Base-by-base conservation (phyloP, 1,139 yeast species). In the Candida sp. region DNA sequence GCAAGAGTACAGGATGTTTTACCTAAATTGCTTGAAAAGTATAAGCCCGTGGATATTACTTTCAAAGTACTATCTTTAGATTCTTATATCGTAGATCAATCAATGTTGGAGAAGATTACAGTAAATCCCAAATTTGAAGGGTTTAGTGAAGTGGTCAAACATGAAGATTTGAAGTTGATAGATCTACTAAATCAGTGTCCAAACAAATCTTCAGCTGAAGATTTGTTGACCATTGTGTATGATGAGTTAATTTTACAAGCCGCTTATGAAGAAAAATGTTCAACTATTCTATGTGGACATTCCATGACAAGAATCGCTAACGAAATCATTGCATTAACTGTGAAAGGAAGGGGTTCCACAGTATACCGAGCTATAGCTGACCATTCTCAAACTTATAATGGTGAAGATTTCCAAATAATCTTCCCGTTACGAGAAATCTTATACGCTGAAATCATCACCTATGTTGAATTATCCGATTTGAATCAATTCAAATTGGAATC, bases 281-380 rank as follows among this genome's bases (percentile, higher is more conserved):
- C 76, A 19, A 77, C 87, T 4, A 68, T 90, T 1, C 48, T 89
- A 3, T 83, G 81, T 65, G 89, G 95, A 0, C 87, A 86, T 56
- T 81, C 88, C 19, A 87, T 88, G 91, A 87, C 96, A 1, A 75
- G 84, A 42, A 60, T 91, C 12, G 96, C 98, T 1, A 89, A 86
- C 53, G 83, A 83, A 46, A 81, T 88, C 22, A 71, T 93, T 29
- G 77, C 96, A 0, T 67, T 86, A 45, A 84, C 96, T 0, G 91
- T 91, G n/a, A 87, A 86, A 55, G 99, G 99, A 6, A 76, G 97
- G 48, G 98, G 98, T 0, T 73, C 85, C 2, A 75, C 75, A 29
- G 75, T 91, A 7, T 77, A 87, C 36, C 59, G 64, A 11, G 63
- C 70, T 11, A 61, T 85, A 35, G 67, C 81, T n/a, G 81, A 81